Percentiles rank a stretch among this genome's conserved stretches.
These are phyloP conservation scores for Aphanocladium album DNA, from an alignment of 2,329 filamentous ascomycete species.

Conservation along the genomic window DNA sequence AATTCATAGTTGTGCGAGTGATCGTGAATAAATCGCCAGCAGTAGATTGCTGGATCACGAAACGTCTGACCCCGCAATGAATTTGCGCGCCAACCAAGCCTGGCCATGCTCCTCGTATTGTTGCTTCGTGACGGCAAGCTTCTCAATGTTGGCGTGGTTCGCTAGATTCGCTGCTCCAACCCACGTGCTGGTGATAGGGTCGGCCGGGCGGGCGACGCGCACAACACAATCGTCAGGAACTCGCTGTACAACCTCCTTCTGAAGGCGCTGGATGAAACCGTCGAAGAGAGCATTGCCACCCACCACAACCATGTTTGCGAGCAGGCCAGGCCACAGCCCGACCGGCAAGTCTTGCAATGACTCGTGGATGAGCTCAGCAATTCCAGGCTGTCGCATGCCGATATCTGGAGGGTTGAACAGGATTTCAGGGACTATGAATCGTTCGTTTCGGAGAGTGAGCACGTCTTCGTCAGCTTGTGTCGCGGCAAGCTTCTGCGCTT, in stretches of 20 bases:
- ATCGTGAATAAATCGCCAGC: neutral
- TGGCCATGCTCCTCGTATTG: slow-evolving; percentile 88
- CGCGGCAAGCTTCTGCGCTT: slow-evolving; percentile 41
- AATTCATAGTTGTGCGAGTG: neutral
- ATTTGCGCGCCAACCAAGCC: slow-evolving; percentile 68
- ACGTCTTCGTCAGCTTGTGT: slow-evolving; percentile 62
- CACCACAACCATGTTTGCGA: slow-evolving; percentile 84
- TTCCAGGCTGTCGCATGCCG: slow-evolving; percentile 74
- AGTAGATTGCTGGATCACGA: neutral
- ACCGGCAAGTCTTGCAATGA: slow-evolving; percentile 69
- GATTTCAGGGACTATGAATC: slow-evolving; percentile 84
- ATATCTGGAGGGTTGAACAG: slow-evolving; percentile 84
- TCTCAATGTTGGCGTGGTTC: slow-evolving; percentile 60
- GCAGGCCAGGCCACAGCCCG: slow-evolving; percentile 75
- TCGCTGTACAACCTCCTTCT: slow-evolving; percentile 65
- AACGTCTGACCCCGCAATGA: slow-evolving; percentile 39
- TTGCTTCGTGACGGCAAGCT: slow-evolving; percentile 71
- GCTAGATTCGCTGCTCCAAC: slow-evolving; percentile 76
- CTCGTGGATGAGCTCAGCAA: slow-evolving; percentile 79
- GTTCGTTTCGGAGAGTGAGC: slow-evolving; percentile 83
- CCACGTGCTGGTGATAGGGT: slow-evolving; percentile 82
- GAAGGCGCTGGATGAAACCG: slow-evolving; percentile 76
- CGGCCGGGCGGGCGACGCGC: slow-evolving; percentile 61
- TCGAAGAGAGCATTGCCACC: slow-evolving; percentile 78
- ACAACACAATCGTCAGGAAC: slow-evolving; percentile 75